Evolutionary conservation across 352 stramenopile genomes (phyloP).

Genomic region (Pythium pyrilobum): DNA sequence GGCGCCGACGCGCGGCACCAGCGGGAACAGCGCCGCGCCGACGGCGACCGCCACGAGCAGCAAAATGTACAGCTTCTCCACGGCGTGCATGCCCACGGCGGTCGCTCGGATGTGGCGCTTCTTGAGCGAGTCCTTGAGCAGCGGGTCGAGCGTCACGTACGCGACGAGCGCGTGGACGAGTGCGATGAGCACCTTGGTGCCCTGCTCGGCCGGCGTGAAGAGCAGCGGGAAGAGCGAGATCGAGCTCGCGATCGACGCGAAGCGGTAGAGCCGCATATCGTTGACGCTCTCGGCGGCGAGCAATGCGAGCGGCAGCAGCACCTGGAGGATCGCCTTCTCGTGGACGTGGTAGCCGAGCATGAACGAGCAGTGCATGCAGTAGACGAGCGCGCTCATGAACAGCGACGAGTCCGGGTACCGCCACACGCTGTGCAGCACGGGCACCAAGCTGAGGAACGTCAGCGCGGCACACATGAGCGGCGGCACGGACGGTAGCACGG

Average conservation of each 20-base stretch:
- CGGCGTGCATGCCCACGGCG: conserved; percentile 41
- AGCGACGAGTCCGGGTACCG: conserved; percentile 71
- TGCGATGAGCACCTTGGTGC: conserved; percentile 70
- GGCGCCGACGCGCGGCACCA: conserved; percentile 35
- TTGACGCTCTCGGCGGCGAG: conserved; percentile 70
- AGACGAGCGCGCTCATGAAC: conserved; percentile 78
- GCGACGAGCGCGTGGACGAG: conserved; percentile 52
- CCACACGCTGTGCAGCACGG: conserved; percentile 69
- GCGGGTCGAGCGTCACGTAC: conserved; percentile 52
- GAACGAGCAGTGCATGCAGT: conserved; percentile 94
- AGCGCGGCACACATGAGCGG: conserved; percentile 71
- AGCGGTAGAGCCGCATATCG: conserved; percentile 79
- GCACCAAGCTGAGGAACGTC: conserved; percentile 76
- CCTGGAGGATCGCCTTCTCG: conserved; percentile 97
- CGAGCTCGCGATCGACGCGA: conserved; percentile 58
- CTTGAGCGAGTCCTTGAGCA: conserved; percentile 71
- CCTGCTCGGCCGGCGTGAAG: conserved; percentile 76
- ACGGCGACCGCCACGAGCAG: conserved; percentile 29
- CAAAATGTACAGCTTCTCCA: conserved; percentile 55
- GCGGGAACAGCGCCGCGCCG: conserved; percentile 46
- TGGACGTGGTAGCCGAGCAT: conserved; percentile 99
- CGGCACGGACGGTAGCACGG: conserved; percentile 58
- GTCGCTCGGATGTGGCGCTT: conserved; percentile 60
- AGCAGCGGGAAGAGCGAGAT: conserved; percentile 83
- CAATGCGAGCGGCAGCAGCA: conserved; percentile 66